These are phyloP conservation scores for Globisporangium recalcitrans DNA, from an alignment of 352 stramenopile genomes.

Conservation along the genomic window DNA sequence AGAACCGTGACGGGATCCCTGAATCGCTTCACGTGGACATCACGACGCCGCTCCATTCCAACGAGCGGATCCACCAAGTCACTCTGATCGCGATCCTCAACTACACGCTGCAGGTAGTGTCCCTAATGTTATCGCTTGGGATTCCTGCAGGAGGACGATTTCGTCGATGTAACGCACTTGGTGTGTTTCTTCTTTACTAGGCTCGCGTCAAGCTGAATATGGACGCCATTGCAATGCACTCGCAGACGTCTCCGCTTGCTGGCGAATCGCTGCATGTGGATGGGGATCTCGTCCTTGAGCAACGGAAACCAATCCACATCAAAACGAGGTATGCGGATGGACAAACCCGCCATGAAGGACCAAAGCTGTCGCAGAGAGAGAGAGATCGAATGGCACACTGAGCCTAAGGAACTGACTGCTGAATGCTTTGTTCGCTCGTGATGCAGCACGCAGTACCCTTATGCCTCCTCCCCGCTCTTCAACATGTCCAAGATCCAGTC, in stretches of 20 bases:
- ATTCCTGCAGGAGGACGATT: neutral
- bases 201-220: constrained; percentile 55
- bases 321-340: constrained; percentile 24
- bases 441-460: constrained; percentile 33
- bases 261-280: constrained; percentile 38
- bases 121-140: neutral
- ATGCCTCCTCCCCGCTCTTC: constrained; percentile 28
- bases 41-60: constrained; percentile 32
- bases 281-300: constrained; percentile 54
- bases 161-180: neutral
- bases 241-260: constrained; percentile 31
- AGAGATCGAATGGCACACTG: too few species aligned
- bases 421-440: neutral
- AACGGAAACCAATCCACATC: constrained; percentile 41
- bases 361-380: neutral
- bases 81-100: constrained; percentile 51
- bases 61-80: constrained; percentile 47
- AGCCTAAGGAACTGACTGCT: neutral
- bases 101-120: constrained; percentile 50
- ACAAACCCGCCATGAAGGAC: neutral
- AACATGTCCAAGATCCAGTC: constrained; percentile 36
- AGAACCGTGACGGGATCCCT: constrained; percentile 40
- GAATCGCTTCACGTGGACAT: constrained; percentile 55
- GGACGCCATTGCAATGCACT: constrained; percentile 45
- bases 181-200: constrained; percentile 7